Percentiles rank a stretch among this genome's conserved stretches.
Conservation (phyloP, 2,329 filamentous ascomycete species). For the Zopfia rhizophila region DNA sequence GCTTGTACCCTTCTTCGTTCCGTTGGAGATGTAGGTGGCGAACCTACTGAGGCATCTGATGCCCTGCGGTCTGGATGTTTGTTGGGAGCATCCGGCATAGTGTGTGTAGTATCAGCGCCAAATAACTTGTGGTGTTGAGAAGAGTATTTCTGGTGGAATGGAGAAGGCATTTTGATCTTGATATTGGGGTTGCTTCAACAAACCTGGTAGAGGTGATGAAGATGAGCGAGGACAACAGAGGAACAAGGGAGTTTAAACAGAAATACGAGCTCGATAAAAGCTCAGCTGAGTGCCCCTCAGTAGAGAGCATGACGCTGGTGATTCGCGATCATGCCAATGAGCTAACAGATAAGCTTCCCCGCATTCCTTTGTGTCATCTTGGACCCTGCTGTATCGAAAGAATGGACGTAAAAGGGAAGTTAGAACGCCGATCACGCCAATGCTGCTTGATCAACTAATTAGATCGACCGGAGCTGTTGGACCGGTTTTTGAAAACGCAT, state of each 20-base stretch:
- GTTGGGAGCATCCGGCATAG: conserved; percentile 47
- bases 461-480: too few relatives aligned
- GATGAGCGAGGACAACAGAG: not conserved
- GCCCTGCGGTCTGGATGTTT: conserved; percentile 43
- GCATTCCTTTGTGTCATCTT: conserved; percentile 37
- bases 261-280: conserved; percentile 13
- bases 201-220: conserved; percentile 1
- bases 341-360: conserved; percentile 39
- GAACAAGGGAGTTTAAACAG: not conserved
- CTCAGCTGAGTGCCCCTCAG: conserved; percentile 25
- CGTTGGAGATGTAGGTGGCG: conserved; percentile 30
- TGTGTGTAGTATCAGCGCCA: conserved; percentile 36
- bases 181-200: conserved; percentile 1
- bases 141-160: conserved; percentile 52
- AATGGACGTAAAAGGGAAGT: conserved; percentile 32
- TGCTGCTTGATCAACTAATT: conserved; percentile 9
- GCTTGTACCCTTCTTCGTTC: conserved; percentile 41
- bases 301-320: conserved; percentile 42
- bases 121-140: conserved; percentile 46
- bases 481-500: too few relatives aligned
- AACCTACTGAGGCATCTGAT: conserved; percentile 42
- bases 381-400: conserved; percentile 37
- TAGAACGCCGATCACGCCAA: conserved; percentile 23
- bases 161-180: conserved; percentile 43
- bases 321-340: conserved; percentile 49